phyloP scores from a whole-genome alignment of 768 basidiomycete species.

The Vararia minispora region DNA sequence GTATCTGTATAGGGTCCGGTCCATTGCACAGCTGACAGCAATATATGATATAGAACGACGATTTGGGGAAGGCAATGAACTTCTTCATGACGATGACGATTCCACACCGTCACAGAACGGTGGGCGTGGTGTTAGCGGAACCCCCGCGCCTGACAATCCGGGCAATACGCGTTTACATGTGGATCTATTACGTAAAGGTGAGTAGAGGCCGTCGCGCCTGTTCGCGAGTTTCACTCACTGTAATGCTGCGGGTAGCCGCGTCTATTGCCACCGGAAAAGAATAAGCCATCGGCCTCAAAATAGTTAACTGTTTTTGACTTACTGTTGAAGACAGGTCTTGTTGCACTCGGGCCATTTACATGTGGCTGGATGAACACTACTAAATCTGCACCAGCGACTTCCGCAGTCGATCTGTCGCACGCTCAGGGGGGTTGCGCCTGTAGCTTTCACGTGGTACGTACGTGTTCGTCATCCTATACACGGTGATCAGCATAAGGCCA shows the following conservation, averaged over 20 bases:
- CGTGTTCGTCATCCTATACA: conserved; percentile 9
- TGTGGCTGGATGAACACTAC: conserved; percentile 3
- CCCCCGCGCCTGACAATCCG: conserved; percentile 15
- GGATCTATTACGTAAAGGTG: conserved; percentile 19
- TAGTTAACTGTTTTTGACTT: conserved; percentile 11
- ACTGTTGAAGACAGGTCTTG: conserved; percentile 14
- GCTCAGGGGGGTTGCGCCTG: background rate
- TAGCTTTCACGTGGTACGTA: conserved; percentile 1
- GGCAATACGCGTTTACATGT: conserved; percentile 26
- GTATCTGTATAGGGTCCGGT: too few relatives aligned
- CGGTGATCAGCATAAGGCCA: conserved; percentile 1
- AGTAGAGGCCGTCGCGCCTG: too few relatives aligned
- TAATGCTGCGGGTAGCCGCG: conserved; percentile 64
- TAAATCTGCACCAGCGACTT: conserved; percentile 12
- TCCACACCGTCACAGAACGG: too few relatives aligned
- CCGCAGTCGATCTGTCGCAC: conserved; percentile 9
- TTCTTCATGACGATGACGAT: too few relatives aligned
- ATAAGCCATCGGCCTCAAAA: conserved; percentile 6
- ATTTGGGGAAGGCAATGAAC: too few relatives aligned
- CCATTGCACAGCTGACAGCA: too few relatives aligned
- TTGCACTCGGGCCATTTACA: conserved; percentile 14
- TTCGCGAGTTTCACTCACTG: conserved; percentile 36
- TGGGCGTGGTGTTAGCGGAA: too few relatives aligned
- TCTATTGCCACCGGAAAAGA: conserved; percentile 24
- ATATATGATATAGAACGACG: too few relatives aligned